Base-by-base conservation (phyloP, 2,329 filamentous ascomycete species). In the Chalara sp. region DNA sequence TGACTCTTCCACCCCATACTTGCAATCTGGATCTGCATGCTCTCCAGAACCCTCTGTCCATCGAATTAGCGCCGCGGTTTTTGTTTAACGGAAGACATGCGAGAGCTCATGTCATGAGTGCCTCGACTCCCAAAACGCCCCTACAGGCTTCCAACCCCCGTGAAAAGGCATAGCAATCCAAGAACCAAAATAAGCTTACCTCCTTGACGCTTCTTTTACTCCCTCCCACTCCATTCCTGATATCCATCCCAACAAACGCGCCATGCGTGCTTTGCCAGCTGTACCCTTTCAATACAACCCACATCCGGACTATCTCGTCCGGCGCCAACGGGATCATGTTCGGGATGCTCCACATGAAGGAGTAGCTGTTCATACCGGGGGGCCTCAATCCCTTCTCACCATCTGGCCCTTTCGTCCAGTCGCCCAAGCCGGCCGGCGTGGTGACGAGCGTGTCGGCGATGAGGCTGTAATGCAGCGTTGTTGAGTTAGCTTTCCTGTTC, bases 271-370 rank as follows among this genome's bases (percentile, higher is more conserved):
- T 78, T 10, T 69, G 69, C 58, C 89, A 91, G 1, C 81, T 72
- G 53, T 81, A 77, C 5, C 71, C 67, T 62, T 76, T 77, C 48
- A 92, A 62, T 0, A 81, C 72, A n/a, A 70, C 67, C 87, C 87
- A 93, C 69, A 93, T 91, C 32, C 72, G 69, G 51, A 74, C 68
- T 44, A 92, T 75, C 58, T 82, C 81, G 0, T 75, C 70, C 0
- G 84, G 80, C 1, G 76, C 69, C 31, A 93, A 72, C 0, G 87
- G 87, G 13, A 92, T 89, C 79, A 76, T 74, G 64, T 89, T 88
- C 1, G 84, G 84, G 56, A 86, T 83, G 48, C 83, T 85, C 84
- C 86, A 91, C 77, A 89, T 84, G 68, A 90, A 91, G 0, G 79
- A 71, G 62, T 79, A 91, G 11, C 69, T 74, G 59, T 76, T 80